A percentile compares a stretch with the other conserved stretches of the same genome.
Evolutionary conservation across 805 yeast species (phyloP).

Genomic region (Wickerhamomyces bisporus): DNA sequence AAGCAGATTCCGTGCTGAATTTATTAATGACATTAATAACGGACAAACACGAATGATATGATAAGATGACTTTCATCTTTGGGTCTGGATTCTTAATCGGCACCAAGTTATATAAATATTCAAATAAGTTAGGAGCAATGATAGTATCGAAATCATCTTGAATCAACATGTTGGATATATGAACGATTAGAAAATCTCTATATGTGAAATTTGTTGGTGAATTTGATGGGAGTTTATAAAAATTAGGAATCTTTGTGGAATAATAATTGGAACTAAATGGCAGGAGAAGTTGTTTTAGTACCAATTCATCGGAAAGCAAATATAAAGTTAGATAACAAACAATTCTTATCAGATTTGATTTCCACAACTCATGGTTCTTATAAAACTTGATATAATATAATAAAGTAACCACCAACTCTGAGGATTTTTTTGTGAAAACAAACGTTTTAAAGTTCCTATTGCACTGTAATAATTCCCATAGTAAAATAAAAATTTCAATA

Average conservation of each 20-base stretch:
- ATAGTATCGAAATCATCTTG: conserved; percentile 29
- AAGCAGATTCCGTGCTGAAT: conserved; percentile 21
- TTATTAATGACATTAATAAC: conserved; percentile 37
- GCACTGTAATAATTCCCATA: conserved; percentile 77
- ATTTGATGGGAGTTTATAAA: conserved; percentile 37
- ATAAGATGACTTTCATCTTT: conserved; percentile 32
- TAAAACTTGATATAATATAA: conserved; percentile 53
- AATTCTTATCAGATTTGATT: conserved; percentile 40
- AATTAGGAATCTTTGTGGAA: conserved; percentile 45
- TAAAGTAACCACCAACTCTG: conserved; percentile 49
- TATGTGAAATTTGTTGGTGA: conserved; percentile 41
- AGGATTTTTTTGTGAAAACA: conserved; percentile 41
- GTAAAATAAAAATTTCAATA: conserved; percentile 51
- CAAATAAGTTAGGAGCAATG: conserved; percentile 46
- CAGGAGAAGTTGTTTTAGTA: conserved; percentile 36
- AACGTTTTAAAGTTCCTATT: conserved; percentile 50
- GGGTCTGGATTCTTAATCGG: conserved; percentile 34
- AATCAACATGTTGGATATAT: conserved; percentile 39
- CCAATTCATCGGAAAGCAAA: conserved; percentile 36
- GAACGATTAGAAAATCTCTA: conserved; percentile 58
- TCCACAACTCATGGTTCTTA: conserved; percentile 32
- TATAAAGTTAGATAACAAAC: conserved; percentile 48
- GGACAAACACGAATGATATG: conserved; percentile 44
- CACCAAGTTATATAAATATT: conserved; percentile 57
- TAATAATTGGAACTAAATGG: conserved; percentile 40